Percentiles rank a stretch among this genome's conserved stretches.
phyloP scores from a whole-genome alignment of 495 filamentous ascomycete species.

The Evansstolkia leycettana region DNA sequence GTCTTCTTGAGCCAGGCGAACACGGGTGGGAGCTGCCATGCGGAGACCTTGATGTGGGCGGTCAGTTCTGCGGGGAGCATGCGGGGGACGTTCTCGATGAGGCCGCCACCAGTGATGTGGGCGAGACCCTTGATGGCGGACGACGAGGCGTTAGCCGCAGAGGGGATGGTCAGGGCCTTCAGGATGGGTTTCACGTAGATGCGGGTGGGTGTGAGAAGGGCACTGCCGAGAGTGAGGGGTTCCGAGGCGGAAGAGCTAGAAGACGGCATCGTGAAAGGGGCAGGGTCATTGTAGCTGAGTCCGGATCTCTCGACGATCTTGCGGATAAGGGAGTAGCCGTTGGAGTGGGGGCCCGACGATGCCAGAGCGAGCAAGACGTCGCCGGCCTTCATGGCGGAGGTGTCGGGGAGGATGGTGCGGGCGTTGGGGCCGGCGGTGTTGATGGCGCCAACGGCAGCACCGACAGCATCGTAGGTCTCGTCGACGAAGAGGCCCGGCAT shows the following conservation, averaged over 20 bases:
- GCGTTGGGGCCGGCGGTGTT: constrained; percentile 36
- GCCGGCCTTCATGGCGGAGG: constrained; percentile 59
- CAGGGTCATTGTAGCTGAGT: constrained; percentile 52
- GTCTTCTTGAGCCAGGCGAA: constrained; percentile 73
- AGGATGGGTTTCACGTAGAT: constrained; percentile 74
- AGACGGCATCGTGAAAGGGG: constrained; percentile 56
- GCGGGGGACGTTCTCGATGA: constrained; percentile 83
- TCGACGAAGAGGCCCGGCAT: constrained; percentile 86
- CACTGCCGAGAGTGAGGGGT: constrained; percentile 47
- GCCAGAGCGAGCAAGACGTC: constrained; percentile 76
- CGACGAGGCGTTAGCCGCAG: constrained; percentile 38
- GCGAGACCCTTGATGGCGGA: constrained; percentile 86
- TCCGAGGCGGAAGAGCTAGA: constrained; percentile 15
- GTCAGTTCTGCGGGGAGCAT: constrained; percentile 71
- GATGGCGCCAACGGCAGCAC: constrained; percentile 77
- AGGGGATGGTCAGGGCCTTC: constrained; percentile 33
- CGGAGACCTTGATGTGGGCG: constrained; percentile 59
- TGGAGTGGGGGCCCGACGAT: constrained; percentile 80
- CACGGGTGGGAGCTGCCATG: constrained; percentile 62
- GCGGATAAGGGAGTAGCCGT: constrained; percentile 89
- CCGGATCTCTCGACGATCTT: constrained; percentile 65
- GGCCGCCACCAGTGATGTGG: constrained; percentile 91
- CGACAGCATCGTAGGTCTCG: constrained; percentile 82
- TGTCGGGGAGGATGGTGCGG: constrained; percentile 58
- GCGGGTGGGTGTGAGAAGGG: constrained; percentile 64